Evolutionary conservation across 2,329 filamentous ascomycete genomes (phyloP), one percentile per base, ranked within the genome.

Genomic region (Elsinoe arachidis): DNA sequence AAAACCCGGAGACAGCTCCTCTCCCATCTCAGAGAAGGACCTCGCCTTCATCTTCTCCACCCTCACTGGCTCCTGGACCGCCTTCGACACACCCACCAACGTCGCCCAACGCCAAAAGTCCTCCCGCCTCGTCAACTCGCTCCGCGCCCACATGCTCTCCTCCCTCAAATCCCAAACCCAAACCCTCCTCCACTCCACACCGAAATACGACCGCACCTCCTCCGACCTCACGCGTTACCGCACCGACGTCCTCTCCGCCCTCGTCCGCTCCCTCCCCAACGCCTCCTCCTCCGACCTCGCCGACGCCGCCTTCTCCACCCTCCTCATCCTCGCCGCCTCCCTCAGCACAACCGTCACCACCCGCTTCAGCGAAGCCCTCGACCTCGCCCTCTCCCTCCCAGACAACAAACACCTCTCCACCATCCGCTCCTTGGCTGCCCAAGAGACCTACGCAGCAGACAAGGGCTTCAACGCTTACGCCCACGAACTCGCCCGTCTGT

Each of bases 291-390:
- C 74, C 1, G 67, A 75, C 5, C n/a, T 38, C 26, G 49, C 49
- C 12, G 69, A 78, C 23, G 73, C 79, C 17, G 71, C 82, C 23
- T 79, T 81, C 30, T 77, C 76, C 39, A 77, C 82, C 56, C 77
- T 83, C 56, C 72, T 84, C 41, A 79, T 79, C 33, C 82, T 80
- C 0, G 78, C 78, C 1, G 79, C 77, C 23, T 78, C 78, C 37
- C 78, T 79, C 69, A 78, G 81, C 2, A 72, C 76, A 2, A 82
- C 80, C 58, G 80, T 83, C 63, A 79, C 77, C 6, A 79, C 82
- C 59, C 74, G 82, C 19, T 81, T 83, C 63, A 76, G 72, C 0
- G 80, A 83, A 61, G 78, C 74, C 23, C 66, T 84, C 51, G 81
- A 83, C 63, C 80, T 77, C 65, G 82, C 80, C 66, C 72, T 83